A percentile compares a stretch with the other conserved stretches of the same genome.
These are phyloP conservation scores for Tricholoma furcatifolium DNA, from an alignment of 768 basidiomycete species.

Conservation along the genomic window DNA sequence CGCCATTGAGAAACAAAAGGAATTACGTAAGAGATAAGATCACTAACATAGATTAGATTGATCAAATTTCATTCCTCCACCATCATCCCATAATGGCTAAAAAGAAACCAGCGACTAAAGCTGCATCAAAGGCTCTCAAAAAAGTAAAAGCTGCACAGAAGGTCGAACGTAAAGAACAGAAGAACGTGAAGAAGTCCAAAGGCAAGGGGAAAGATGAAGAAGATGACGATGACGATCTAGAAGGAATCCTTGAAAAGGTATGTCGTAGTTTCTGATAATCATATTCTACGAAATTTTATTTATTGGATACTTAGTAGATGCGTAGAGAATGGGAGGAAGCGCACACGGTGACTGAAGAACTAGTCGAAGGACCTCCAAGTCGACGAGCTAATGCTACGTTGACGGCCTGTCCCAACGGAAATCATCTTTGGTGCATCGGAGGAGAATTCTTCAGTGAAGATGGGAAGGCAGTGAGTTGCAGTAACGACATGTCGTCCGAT, in stretches of 20 bases:
- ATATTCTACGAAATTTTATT: not conserved
- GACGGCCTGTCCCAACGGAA: conserved; percentile 76
- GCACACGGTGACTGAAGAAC: conserved; percentile 82
- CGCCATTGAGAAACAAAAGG: no score
- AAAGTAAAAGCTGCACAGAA: conserved; percentile 70
- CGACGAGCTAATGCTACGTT: conserved; percentile 83
- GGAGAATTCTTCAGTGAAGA: conserved; percentile 91
- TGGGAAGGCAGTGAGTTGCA: conserved; percentile 59
- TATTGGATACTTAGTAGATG: conserved; percentile 52
- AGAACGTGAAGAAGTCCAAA: conserved; percentile 43
- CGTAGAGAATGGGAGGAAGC: conserved; percentile 81
- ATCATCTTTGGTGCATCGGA: conserved; percentile 81
- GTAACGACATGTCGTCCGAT: not conserved
- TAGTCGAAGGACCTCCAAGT: conserved; percentile 79
- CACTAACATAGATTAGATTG: no score
- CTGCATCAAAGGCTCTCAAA: conserved; percentile 57
- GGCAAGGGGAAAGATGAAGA: conserved; percentile 44
- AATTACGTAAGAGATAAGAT: no score
- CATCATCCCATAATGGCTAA: conserved; percentile 39
- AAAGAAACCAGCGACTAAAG: conserved; percentile 47
- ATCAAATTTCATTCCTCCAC: no score
- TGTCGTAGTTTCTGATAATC: conserved; percentile 8
- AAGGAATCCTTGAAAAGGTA: conserved; percentile 81
- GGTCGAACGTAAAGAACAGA: conserved; percentile 67
- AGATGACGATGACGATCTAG: conserved; percentile 76